phyloP scores from a whole-genome alignment of 2,329 filamentous ascomycete species.

The Colletotrichum costaricense region DNA sequence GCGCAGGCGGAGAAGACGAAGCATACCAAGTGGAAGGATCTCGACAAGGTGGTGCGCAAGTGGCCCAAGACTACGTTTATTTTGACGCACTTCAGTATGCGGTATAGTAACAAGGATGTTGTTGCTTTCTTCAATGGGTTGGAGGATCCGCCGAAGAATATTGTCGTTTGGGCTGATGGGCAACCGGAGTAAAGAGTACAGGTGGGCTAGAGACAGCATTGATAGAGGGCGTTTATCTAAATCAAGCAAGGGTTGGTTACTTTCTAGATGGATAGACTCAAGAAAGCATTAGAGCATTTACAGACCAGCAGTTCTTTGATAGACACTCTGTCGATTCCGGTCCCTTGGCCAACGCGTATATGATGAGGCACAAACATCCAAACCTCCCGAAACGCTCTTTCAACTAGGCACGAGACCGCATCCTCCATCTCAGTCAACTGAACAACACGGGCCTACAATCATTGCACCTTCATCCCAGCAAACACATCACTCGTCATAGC shows the following conservation, averaged over 20 bases:
- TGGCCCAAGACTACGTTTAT: slow-evolving; percentile 58
- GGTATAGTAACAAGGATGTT: slow-evolving; percentile 53
- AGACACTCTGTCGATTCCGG: neutral
- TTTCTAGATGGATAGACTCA: neutral
- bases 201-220: neutral
- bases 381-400: neutral
- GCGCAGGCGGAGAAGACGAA: slow-evolving; percentile 57
- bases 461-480: neutral
- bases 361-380: neutral
- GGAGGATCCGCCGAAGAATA: slow-evolving; percentile 52
- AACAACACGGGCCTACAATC: neutral
- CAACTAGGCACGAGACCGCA: too few species aligned
- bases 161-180: slow-evolving; percentile 60
- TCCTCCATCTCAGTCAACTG: neutral
- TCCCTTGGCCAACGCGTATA: neutral
- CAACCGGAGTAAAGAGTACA: neutral
- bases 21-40: slow-evolving; percentile 58
- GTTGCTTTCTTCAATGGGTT: slow-evolving; percentile 53
- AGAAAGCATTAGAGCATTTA: neutral
- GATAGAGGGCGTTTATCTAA: neutral
- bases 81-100: slow-evolving; percentile 59
- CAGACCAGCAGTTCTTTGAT: too few species aligned
- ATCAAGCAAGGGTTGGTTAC: neutral
- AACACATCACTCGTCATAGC: slow-evolving; percentile 14
- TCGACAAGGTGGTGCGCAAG: slow-evolving; percentile 55